These are phyloP conservation scores for Colletotrichum costaricense DNA, from an alignment of 2,329 filamentous ascomycete species.

Conservation along the genomic window DNA sequence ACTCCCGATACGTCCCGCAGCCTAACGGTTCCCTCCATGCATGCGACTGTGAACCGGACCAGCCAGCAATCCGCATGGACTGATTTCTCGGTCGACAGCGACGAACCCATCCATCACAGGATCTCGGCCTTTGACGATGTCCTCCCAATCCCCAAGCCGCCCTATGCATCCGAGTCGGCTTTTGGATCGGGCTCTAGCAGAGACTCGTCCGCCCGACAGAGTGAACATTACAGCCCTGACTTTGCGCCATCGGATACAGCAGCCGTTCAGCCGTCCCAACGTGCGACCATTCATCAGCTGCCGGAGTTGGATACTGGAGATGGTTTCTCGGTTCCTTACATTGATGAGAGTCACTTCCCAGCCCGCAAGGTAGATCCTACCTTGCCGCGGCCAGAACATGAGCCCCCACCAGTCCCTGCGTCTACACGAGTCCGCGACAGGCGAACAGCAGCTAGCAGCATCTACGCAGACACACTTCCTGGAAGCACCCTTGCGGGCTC, in stretches of 20 bases:
- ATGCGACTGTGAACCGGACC: conserved; percentile 56
- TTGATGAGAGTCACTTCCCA: conserved; percentile 40
- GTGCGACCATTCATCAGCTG: conserved; percentile 51
- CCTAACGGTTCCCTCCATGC: conserved; percentile 58
- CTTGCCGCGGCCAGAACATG: conserved; percentile 59
- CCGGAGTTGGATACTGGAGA: conserved; percentile 63
- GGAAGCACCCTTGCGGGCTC: conserved; percentile 53
- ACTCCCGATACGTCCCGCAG: conserved; percentile 54
- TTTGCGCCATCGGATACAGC: conserved; percentile 44
- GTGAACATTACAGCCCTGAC: conserved; percentile 44
- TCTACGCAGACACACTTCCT: conserved; percentile 55
- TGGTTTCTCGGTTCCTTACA: conserved; percentile 62
- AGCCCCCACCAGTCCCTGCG: conserved; percentile 62
- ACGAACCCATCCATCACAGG: conserved; percentile 51
- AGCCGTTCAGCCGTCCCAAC: conserved; percentile 13
- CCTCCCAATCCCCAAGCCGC: conserved; percentile 35
- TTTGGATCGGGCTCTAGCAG: conserved; percentile 27
- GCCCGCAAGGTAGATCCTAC: conserved; percentile 41
- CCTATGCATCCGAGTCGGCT: conserved; percentile 26
- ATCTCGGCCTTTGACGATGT: conserved; percentile 23
- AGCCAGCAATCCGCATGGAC: conserved; percentile 72
- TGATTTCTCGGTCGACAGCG: conserved; percentile 67
- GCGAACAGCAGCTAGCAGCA: conserved; percentile 50
- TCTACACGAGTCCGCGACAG: conserved; percentile 41
- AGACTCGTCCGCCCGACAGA: conserved; percentile 34